Evolutionary conservation across 2,329 filamentous ascomycete species (phyloP), one percentile per base, ranked within the genome.

Genomic region (Chaetomiaceae sp.): DNA sequence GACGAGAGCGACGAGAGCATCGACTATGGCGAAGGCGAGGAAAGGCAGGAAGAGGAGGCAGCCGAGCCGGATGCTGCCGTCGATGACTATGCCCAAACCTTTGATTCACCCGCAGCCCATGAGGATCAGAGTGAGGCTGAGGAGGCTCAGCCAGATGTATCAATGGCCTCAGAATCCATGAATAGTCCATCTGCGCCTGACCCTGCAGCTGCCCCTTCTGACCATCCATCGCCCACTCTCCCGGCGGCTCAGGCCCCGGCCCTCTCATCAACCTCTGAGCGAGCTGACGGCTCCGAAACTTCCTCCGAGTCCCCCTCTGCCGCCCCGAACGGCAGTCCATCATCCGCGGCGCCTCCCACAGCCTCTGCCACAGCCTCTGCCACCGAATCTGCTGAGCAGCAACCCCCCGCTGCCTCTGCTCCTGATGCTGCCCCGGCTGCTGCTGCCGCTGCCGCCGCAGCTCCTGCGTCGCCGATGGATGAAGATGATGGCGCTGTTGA

Each of bases 31-130:
- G 70, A 73, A 44, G 65, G 70, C 51, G 63, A 66, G 46, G 65
- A 68, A 30, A 53, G 55, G 38, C 55, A 58, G 39, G 55, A 59
- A 44, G 55, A 60, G 53, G 60, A 61, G 50, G 63, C 63, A 44
- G 51, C 54, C 39, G 61, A 60, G 17, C 55, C 58, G 33, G 64
- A 60, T 34, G 52, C 60, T 58, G 65, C 64, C 64, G 70, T 68
- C 63, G 74, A 76, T 68, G 73, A 77, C 58, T 75, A 77, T 66
- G 71, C 73, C 60, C 76, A 72, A 63, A 73, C 68, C 33, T 74
- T 76, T 70, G 72, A 77, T 64, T 77, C 75, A 51, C 71, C 73
- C 50, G 67, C 62, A 44, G 55, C 58, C 17, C 48, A 66, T 55
- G 66, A 63, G 59, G 64, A 67, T 62, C 59, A 54, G 57, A 56